Base-by-base conservation (phyloP, 1,284 basidiomycete species). In the Austropuccinia psidii region DNA sequence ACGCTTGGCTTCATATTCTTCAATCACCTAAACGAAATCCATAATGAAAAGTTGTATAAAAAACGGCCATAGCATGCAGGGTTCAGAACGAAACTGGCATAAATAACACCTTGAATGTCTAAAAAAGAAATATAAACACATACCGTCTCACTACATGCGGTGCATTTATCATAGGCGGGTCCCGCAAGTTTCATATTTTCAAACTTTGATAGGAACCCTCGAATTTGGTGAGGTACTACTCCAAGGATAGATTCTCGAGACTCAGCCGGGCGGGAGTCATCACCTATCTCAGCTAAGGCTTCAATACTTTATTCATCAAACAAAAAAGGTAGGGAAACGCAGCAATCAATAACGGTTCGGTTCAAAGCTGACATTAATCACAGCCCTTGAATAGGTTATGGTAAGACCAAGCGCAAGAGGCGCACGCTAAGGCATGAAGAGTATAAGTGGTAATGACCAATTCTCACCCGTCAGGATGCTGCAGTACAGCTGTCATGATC, bases 181-280 rank as follows among this genome's bases (percentile, higher is more conserved):
- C 93, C 95, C 0, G 89, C 87, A 68, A 98, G 87, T 37, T 87
- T 86, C 77, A 95, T 83, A 49, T 88, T 93, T 60, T 87, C 85
- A 84, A 96, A 98, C 75, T 90, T 88, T 4, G 88, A 86, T 9
- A 98, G 84, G 83, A 88, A 92, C 0, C 94, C 96, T 0, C 96
- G 87, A 5, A 98, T 83, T 80, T 98, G 95, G 80, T 98, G 96
- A 0, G 95, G 95, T 0, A 97, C 89, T 2, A 89, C 83, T 0
- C 94, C 94, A 0, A 98, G 85, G 0, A 81, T 90, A 83, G 80
- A 90, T 83, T 79, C 78, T 83, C 60, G 77, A n/a, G 9, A 15
- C 15, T 2, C 21, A 31, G 11, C 29, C 31, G 31, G 8, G 43
- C 52, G 52, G 41, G 57, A 69, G 60, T 55, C 19, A 45, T 66